These are phyloP conservation scores for Bruguiera sexangula DNA, from an alignment of 345 rosid genomes.

Conservation along the genomic window DNA sequence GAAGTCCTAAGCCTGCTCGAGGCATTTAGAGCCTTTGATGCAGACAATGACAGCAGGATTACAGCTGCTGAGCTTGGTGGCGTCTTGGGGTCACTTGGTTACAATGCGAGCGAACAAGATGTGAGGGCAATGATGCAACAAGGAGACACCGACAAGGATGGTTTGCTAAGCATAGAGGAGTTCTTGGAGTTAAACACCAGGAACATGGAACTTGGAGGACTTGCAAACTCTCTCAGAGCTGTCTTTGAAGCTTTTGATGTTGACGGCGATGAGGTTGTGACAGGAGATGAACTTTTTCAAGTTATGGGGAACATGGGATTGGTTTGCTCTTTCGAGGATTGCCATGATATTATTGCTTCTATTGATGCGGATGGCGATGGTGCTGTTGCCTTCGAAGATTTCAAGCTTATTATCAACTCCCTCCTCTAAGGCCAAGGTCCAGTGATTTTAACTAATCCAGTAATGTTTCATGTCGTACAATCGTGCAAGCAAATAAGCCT, in stretches of 20 bases:
- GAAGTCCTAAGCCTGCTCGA: conserved; percentile 45
- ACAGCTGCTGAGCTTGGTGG: conserved; percentile 57
- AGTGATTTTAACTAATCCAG: background rate
- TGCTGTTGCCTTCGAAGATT: conserved; percentile 39
- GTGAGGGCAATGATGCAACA: conserved; percentile 49
- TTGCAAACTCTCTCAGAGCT: conserved; percentile 27
- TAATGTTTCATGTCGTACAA: background rate
- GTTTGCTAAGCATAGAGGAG: conserved; percentile 51
- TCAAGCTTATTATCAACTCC: conserved; percentile 32
- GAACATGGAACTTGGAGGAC: conserved; percentile 40
- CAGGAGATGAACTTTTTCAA: conserved; percentile 40
- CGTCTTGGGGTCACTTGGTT: conserved; percentile 50
- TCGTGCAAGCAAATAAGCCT: background rate
- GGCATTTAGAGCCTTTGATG: conserved; percentile 61
- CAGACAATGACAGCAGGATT: conserved; percentile 52
- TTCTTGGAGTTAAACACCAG: conserved; percentile 62
- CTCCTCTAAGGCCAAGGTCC: conserved; percentile 24
- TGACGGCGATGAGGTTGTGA: conserved; percentile 30
- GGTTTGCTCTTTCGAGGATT: conserved; percentile 29
- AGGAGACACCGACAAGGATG: conserved; percentile 50
- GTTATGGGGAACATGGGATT: conserved; percentile 23
- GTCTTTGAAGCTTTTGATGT: conserved; percentile 31
- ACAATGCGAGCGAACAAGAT: conserved; percentile 42
- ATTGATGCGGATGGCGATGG: conserved; percentile 59
- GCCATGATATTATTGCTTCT: conserved; percentile 39